Percentiles rank a stretch among this genome's conserved stretches.
Evolutionary conservation across 306 rosid genomes (phyloP).

Genomic region (Nissolia schottii): DNA sequence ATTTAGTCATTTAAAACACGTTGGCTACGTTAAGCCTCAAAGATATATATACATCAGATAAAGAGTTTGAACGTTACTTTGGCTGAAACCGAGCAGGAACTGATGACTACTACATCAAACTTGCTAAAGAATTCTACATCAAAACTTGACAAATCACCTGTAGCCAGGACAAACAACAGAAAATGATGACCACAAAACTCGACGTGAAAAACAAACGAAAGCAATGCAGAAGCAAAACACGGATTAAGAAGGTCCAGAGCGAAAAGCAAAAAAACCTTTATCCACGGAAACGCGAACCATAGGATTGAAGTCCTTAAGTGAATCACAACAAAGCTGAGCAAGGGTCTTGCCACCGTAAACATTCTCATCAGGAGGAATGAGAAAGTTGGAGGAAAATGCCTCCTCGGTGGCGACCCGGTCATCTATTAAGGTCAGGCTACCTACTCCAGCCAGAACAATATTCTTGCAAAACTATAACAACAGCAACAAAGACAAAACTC

Average conservation of each 20-base stretch:
- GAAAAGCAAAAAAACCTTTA: constrained; percentile 53
- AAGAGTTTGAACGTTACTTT: constrained; percentile 42
- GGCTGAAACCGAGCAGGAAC: constrained; percentile 71
- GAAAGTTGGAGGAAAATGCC: constrained; percentile 64
- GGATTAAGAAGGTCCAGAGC: background rate
- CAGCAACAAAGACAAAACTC: constrained; percentile 11
- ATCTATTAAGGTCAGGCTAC: constrained; percentile 93
- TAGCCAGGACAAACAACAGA: background rate
- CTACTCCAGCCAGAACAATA: constrained; percentile 90
- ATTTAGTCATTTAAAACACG: background rate
- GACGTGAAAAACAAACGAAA: background rate
- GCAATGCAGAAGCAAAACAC: constrained; percentile 1
- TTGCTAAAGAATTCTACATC: constrained; percentile 62
- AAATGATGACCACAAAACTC: background rate
- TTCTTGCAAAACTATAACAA: constrained; percentile 97
- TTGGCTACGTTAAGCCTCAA: background rate
- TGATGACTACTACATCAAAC: constrained; percentile 76
- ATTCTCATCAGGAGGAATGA: constrained; percentile 70
- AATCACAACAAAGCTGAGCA: constrained; percentile 80
- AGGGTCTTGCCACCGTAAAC: constrained; percentile 67
- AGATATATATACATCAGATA: background rate
- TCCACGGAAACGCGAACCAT: constrained; percentile 89
- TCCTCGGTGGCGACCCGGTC: constrained; percentile 62
- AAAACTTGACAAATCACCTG: constrained; percentile 76
- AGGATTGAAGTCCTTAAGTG: constrained; percentile 90